phyloP scores from a whole-genome alignment of 768 basidiomycete genomes.

The Boletus bicolor region DNA sequence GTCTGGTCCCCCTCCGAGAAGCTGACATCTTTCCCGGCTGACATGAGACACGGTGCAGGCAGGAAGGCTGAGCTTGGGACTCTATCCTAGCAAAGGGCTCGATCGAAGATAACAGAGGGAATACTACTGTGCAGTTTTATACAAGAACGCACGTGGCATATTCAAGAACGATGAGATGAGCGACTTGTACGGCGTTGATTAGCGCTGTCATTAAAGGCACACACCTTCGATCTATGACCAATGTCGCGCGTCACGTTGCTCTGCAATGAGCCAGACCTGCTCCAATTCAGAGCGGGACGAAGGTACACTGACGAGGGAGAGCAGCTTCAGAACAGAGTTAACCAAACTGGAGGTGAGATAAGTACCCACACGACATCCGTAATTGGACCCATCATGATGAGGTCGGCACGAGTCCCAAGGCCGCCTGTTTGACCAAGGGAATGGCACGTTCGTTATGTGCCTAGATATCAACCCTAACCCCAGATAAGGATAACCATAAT shows the following conservation, averaged over 20 bases:
- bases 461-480: slow-evolving; percentile 1
- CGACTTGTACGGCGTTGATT: not conserved
- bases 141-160: slow-evolving; percentile 23
- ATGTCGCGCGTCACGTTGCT: not conserved
- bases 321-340: slow-evolving; percentile 4
- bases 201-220: slow-evolving; percentile 6
- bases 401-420: not conserved
- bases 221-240: not conserved
- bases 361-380: too few species aligned
- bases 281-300: not conserved
- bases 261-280: not conserved
- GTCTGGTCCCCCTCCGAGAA: slow-evolving; percentile 9
- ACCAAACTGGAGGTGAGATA: not conserved
- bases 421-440: not conserved
- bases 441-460: slow-evolving; percentile 13
- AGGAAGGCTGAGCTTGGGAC: not conserved
- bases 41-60: slow-evolving; percentile 17
- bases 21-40: slow-evolving; percentile 15
- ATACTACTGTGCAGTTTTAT: slow-evolving; percentile 18
- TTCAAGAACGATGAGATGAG: not conserved
- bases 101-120: not conserved
- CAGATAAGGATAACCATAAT: not conserved
- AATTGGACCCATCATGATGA: not conserved
- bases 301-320: too few species aligned
- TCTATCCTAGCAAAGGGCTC: not conserved